Evolutionary conservation across 1,139 yeast genomes (phyloP), one percentile per base, ranked within the genome.

Genomic region (Nakaseomyces glabratus): DNA sequence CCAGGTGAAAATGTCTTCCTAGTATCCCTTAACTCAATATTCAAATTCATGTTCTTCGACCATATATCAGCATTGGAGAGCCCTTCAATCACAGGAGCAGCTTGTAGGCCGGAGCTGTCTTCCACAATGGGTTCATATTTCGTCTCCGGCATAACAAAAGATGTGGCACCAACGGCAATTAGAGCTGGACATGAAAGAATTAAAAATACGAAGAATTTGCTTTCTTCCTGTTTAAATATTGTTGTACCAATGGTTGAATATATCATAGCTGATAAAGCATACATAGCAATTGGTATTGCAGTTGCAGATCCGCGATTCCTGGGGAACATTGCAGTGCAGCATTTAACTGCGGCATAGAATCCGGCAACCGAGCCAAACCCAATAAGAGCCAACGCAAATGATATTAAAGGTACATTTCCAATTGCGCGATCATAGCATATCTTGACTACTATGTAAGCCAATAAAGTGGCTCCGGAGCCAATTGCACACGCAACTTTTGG

Each of bases 311-410:
- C 90, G 46, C 80, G 64, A 48, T 77, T 74, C 22, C 68, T 60
- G 0, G 88, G 86, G 45, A 79, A 80, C 51, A 79, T 79, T 2
- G 80, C 62, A 14, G 82, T 80, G 2, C 81, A 71, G 6, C 80
- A 76, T 44, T 79, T 80, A 39, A 80, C 65, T 2, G 84, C 69
- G 1, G 86, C 67, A 48, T 74, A 79, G 52, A 72, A 79, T 3
- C 78, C 66, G 3, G 71, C 62, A 6, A 78, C 72, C 0, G 84
- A 76, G 0, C 88, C 85, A 47, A 74, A 71, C 0, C 86, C 84
- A 20, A 73, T 66, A 15, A 66, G 52, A 0, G 60, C 55, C 63
- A 77, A 66, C 54, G 71, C 79, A 3, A 63, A 23, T 32, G 72
- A 63, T 17, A 76, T 62, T 7, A 66, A 48, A 4, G 44, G 17